A percentile compares a stretch with the other conserved stretches of the same genome.
Conservation (phyloP, 2,329 filamentous ascomycete species). For the Cephalotrichum gorgonifer region DNA sequence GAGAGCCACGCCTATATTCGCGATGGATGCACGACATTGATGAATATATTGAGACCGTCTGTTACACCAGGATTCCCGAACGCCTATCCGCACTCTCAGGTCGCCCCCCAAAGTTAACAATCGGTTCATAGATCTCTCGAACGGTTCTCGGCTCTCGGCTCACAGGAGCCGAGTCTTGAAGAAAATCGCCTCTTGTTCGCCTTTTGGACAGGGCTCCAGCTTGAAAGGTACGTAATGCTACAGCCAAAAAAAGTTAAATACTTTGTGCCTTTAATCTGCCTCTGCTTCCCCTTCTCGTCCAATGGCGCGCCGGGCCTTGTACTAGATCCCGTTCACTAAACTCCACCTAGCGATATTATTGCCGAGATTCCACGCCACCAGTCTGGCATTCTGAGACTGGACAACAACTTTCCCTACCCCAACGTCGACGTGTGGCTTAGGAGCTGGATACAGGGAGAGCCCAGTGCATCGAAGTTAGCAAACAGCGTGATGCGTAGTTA, state of each 20-base stretch:
- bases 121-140: too few relatives aligned
- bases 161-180: too few relatives aligned
- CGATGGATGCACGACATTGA: slow-evolving; percentile 44
- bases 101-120: background rate
- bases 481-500: slow-evolving; percentile 47
- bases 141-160: too few relatives aligned
- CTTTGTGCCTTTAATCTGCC: too few relatives aligned
- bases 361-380: slow-evolving; percentile 66
- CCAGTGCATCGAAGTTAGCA: slow-evolving; percentile 26
- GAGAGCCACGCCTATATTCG: slow-evolving; percentile 65
- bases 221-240: slow-evolving; percentile 64
- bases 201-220: slow-evolving; percentile 88
- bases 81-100: background rate
- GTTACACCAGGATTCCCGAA: background rate
- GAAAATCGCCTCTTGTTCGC: slow-evolving; percentile 63
- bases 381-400: slow-evolving; percentile 50
- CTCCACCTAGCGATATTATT: slow-evolving; percentile 61
- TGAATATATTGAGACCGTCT: slow-evolving; percentile 67
- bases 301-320: too few relatives aligned
- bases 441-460: slow-evolving; percentile 5
- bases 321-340: too few relatives aligned
- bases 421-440: slow-evolving; percentile 30
- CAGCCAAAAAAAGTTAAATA: too few relatives aligned
- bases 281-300: background rate
- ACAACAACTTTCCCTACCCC: slow-evolving; percentile 57